Percentiles rank a stretch among this genome's conserved stretches.
These are phyloP conservation scores for Pouteria campechiana DNA, from an alignment of 179 eudicot genomes.

Conservation along the genomic window DNA sequence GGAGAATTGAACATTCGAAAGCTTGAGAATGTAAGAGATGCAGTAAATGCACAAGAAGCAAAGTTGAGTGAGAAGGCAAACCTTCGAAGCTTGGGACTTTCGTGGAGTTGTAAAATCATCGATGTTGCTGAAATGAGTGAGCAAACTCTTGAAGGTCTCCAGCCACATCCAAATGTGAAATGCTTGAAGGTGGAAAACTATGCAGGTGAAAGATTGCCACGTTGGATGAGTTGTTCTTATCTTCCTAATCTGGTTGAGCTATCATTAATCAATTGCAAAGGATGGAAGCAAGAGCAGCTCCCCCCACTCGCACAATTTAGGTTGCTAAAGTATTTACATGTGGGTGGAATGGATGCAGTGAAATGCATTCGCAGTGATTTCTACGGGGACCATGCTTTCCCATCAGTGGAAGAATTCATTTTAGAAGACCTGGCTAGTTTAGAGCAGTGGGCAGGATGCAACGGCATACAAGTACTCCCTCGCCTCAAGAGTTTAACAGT, in stretches of 20 bases:
- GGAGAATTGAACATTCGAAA: background rate
- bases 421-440: constrained; percentile 14
- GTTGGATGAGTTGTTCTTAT: constrained; percentile 9
- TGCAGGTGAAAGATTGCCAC: constrained; percentile 11
- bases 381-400: constrained; percentile 9
- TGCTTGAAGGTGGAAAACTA: constrained; percentile 5
- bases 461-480: constrained; percentile 1
- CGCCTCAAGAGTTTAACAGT: too few relatives aligned
- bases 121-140: background rate
- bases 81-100: constrained; percentile 3
- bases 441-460: constrained; percentile 13
- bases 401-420: constrained; percentile 8
- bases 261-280: constrained; percentile 3
- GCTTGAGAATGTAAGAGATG: constrained; percentile 4
- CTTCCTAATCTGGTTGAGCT: constrained; percentile 4
- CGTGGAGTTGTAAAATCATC: too few relatives aligned
- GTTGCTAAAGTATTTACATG: constrained; percentile 1
- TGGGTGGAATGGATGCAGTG: constrained; percentile 3
- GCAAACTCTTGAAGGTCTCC: constrained; percentile 9
- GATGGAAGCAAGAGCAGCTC: constrained; percentile 2
- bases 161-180: constrained; percentile 11
- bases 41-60: constrained; percentile 5
- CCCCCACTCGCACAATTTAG: constrained; percentile 10
- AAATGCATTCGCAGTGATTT: constrained; percentile 2
- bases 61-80: constrained; percentile 6